Evolutionary conservation across 1,139 yeast genomes (phyloP).

Genomic region (Geotrichum phurueaensis): DNA sequence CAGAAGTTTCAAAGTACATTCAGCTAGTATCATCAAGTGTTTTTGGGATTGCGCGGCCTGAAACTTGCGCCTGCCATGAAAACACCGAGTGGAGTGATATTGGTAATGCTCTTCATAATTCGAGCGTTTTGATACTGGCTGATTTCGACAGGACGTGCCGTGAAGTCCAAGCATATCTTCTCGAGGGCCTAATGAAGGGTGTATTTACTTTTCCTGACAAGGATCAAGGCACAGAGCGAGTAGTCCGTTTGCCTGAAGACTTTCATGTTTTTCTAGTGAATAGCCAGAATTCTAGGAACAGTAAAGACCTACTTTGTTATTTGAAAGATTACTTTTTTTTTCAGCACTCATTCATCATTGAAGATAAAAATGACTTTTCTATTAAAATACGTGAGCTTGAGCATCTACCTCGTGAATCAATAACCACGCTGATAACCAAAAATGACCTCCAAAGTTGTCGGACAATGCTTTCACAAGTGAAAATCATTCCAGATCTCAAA

Average conservation of each 20-base stretch:
- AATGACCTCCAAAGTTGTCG: constrained; percentile 3
- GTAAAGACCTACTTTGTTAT: neutral
- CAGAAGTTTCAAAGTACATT: constrained; percentile 21
- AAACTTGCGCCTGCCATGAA: constrained; percentile 11
- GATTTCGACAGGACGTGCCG: constrained; percentile 28
- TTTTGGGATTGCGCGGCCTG: constrained; percentile 6
- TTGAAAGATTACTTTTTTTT: constrained; percentile 19
- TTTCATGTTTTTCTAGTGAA: neutral
- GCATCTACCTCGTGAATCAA: constrained; percentile 9
- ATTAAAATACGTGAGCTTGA: neutral
- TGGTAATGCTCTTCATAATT: constrained; percentile 10
- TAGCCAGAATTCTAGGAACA: neutral
- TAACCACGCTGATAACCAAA: neutral
- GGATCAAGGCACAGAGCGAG: constrained; percentile 13
- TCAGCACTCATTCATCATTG: constrained; percentile 13
- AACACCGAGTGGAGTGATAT: constrained; percentile 8
- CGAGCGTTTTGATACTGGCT: constrained; percentile 23
- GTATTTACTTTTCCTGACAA: neutral
- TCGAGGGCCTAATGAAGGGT: constrained; percentile 22
- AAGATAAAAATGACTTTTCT: constrained; percentile 2
- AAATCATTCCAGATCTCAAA: constrained; percentile 42
- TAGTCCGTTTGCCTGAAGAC: neutral
- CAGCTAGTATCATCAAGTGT: constrained; percentile 18
- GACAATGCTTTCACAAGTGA: constrained; percentile 25
- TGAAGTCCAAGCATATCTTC: constrained; percentile 27